These are phyloP conservation scores for Neurospora sp. DNA, from an alignment of 495 filamentous ascomycete species.

Conservation along the genomic window DNA sequence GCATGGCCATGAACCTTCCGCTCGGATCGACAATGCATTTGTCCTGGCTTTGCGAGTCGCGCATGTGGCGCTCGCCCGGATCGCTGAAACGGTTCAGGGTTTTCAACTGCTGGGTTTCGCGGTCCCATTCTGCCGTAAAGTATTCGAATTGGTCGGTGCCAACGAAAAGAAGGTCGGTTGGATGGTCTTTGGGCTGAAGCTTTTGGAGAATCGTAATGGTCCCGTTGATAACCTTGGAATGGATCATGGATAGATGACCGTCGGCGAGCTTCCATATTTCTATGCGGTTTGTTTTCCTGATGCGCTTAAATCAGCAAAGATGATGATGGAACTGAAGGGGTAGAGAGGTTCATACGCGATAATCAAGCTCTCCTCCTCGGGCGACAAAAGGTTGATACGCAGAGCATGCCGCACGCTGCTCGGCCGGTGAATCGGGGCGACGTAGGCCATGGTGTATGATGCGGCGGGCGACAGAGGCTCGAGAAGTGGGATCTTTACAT, in stretches of 20 bases:
- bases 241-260: slow-evolving; percentile 32
- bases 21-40: slow-evolving; percentile 75
- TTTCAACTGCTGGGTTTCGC: slow-evolving; percentile 44
- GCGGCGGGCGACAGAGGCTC: slow-evolving; percentile 1
- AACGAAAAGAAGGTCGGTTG: slow-evolving; percentile 82
- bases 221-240: slow-evolving; percentile 66
- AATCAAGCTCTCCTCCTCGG: slow-evolving; percentile 71
- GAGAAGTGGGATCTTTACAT: slow-evolving; percentile 8
- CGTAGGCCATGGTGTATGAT: slow-evolving; percentile 64
- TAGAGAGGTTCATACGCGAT: slow-evolving; percentile 57
- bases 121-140: slow-evolving; percentile 81
- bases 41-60: slow-evolving; percentile 66
- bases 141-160: slow-evolving; percentile 84
- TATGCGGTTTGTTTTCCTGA: slow-evolving; percentile 81
- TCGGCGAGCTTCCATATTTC: slow-evolving; percentile 62
- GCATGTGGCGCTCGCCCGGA: slow-evolving; percentile 65
- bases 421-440: slow-evolving; percentile 86
- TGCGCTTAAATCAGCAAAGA: not conserved
- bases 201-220: slow-evolving; percentile 77
- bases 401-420: slow-evolving; percentile 84
- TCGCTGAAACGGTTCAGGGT: slow-evolving; percentile 60
- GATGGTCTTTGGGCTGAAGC: slow-evolving; percentile 60
- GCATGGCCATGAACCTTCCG: slow-evolving; percentile 69
- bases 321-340: not conserved
- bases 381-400: slow-evolving; percentile 60